Evolutionary conservation across 768 basidiomycete species (phyloP), one percentile per base, ranked within the genome.

Genomic region (Macrolepiota fuliginosa): DNA sequence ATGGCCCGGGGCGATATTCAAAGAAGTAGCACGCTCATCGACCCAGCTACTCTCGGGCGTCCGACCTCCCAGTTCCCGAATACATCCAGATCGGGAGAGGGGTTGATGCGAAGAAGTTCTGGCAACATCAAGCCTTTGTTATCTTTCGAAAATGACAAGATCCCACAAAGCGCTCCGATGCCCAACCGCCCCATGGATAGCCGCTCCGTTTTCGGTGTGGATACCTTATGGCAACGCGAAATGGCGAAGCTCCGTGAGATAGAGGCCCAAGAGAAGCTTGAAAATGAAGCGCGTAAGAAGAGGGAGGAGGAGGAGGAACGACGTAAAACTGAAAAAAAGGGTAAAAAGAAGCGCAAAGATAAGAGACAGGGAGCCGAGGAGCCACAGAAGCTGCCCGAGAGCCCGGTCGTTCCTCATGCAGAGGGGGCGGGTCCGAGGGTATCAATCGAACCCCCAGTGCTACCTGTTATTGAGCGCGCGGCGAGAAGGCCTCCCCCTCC

Each of bases 211-310:
- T 97, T 96, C 68, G 95, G 95, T 1, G 90, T 92, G 0, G 95
- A 97, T 72, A 90, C 89, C n/a, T 68, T 96, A 10, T 96, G 95
- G 95, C 90, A 96, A 69, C 81, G 85, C 42, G 95, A 97, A 73
- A 83, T 94, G 79, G 83, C 74, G 17, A 96, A 92, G 71, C 77
- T 96, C 56, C 84, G 84, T 64, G 80, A 86, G 62, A 91, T 95
- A 0, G 89, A 96, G 71, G 87, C 84, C 12, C 71, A 68, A 55
- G 94, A 95, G 70, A 81, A 76, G 58, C 70, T 67, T 11, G 87
- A 85, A 60, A 81, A 79, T n/a, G 84, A 85, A 62, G 82, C 78
- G 36, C 79, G 75, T 56, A 76, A 68, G 69, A 77, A 71, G 53
- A 72, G 69, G 56, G 83, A 86, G 61, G 81, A 75, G 52, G 78